Evolutionary conservation across 129 eudicot species (phyloP).

Genomic region (Artemisia annua): DNA sequence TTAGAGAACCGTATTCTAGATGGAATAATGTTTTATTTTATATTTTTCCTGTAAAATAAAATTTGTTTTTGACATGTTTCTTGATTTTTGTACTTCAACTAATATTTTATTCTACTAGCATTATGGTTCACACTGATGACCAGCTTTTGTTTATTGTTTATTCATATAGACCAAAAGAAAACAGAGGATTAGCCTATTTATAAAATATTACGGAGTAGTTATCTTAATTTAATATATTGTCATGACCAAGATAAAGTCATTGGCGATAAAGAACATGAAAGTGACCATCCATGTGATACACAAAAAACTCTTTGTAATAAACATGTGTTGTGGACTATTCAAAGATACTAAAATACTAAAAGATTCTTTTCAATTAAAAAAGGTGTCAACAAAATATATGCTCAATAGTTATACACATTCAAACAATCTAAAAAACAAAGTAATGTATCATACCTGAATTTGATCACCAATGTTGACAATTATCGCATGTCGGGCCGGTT

Average conservation of each 20-base stretch:
- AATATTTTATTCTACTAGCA: neutral
- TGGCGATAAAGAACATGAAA: conserved; percentile 5
- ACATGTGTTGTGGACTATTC: conserved; percentile 21
- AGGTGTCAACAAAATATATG: neutral
- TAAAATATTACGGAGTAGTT: neutral
- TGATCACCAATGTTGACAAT: conserved; percentile 92
- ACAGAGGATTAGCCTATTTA: neutral
- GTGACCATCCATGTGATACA: conserved; percentile 16
- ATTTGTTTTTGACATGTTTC: neutral
- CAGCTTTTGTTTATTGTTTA: neutral
- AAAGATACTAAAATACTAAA: conserved; percentile 1
- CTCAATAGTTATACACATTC: neutral
- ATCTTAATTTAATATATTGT: neutral
- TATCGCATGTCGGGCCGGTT: conserved; percentile 74
- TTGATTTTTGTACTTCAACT: neutral
- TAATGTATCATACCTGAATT: conserved; percentile 55
- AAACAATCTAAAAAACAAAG: neutral
- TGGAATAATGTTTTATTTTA: neutral
- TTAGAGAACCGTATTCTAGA: neutral
- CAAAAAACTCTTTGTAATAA: neutral
- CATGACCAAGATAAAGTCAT: neutral
- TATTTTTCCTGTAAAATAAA: neutral
- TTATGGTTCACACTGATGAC: neutral
- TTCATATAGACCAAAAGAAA: neutral
- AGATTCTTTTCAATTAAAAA: neutral